A percentile compares a stretch with the other conserved stretches of the same genome.
Evolutionary conservation across 768 basidiomycete genomes (phyloP).

Genomic region (Leccinum longicurvipes): DNA sequence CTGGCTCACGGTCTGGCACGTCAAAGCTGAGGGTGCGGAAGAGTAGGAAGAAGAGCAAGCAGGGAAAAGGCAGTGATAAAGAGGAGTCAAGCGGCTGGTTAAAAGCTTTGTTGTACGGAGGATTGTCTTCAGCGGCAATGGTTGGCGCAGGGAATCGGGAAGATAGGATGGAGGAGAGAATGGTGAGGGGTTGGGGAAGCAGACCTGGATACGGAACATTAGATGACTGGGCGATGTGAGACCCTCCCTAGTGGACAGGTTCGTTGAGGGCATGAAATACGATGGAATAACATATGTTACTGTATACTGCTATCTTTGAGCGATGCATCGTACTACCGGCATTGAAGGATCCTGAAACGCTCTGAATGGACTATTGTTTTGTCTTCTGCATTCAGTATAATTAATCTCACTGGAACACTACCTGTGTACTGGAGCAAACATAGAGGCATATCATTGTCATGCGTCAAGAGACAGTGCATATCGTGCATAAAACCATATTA

Average conservation of each 20-base stretch:
- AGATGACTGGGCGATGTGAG: constrained; percentile 58
- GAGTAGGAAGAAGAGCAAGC: constrained; percentile 32
- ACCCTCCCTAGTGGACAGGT: not conserved
- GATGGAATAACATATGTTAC: constrained; percentile 11
- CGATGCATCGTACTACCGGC: not conserved
- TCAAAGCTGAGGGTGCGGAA: constrained; percentile 35
- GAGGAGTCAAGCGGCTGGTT: constrained; percentile 28
- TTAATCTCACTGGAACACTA: not conserved
- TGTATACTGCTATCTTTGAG: constrained; percentile 6
- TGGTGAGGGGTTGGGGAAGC: constrained; percentile 48
- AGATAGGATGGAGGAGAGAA: constrained; percentile 51
- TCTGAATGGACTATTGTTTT: not conserved
- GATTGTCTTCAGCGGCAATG: constrained; percentile 23
- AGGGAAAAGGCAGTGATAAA: constrained; percentile 30
- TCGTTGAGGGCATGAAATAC: not conserved
- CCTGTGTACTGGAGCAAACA: not conserved
- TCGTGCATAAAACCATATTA: constrained; percentile 13
- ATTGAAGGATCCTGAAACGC: not conserved
- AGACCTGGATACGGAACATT: constrained; percentile 38
- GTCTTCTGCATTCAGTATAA: not conserved
- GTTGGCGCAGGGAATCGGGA: constrained; percentile 33
- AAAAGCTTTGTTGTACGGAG: constrained; percentile 15
- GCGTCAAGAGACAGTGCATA: constrained; percentile 6
- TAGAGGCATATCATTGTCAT: constrained; percentile 19
- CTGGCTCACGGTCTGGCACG: constrained; percentile 32